phyloP scores from a whole-genome alignment of 2,329 filamentous ascomycete species.

The Peltaster fructicola region DNA sequence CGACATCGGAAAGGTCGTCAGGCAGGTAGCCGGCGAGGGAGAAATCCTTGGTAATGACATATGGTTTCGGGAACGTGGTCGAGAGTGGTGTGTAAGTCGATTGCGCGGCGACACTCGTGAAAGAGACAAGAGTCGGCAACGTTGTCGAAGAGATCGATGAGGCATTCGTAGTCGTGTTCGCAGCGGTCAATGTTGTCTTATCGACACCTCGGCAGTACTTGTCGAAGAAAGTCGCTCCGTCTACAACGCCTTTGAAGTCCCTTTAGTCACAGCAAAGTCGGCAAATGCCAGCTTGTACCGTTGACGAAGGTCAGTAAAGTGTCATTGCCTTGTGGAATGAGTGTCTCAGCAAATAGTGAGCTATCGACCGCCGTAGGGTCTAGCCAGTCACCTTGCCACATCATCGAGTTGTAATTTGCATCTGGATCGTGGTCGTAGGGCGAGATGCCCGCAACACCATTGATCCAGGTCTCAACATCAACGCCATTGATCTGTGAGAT shows the following conservation, averaged over 20 bases:
- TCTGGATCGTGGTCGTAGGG: slow-evolving; percentile 20
- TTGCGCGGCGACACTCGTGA: too few relatives aligned
- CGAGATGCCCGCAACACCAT: slow-evolving; percentile 1
- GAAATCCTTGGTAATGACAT: slow-evolving; percentile 3
- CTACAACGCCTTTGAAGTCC: slow-evolving; percentile 20
- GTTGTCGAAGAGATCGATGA: too few relatives aligned
- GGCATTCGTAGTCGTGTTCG: too few relatives aligned
- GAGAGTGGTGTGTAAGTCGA: too few relatives aligned
- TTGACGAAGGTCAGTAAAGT: slow-evolving; percentile 17
- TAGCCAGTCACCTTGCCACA: background rate
- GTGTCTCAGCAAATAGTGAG: background rate
- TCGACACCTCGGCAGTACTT: too few relatives aligned
- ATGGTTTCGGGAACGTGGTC: slow-evolving; percentile 2
- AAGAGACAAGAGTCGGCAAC: too few relatives aligned
- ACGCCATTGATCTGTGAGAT: slow-evolving; percentile 22
- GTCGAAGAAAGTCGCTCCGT: slow-evolving; percentile 24
- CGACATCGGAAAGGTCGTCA: slow-evolving; percentile 8
- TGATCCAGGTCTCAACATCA: slow-evolving; percentile 17
- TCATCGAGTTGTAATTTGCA: slow-evolving; percentile 21
- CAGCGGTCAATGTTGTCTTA: too few relatives aligned
- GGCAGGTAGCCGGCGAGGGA: slow-evolving; percentile 3
- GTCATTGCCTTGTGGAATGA: slow-evolving; percentile 9
- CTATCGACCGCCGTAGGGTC: background rate
- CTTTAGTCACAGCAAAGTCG: too few relatives aligned
- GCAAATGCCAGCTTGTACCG: slow-evolving; percentile 17